Conservation (phyloP, 1,284 basidiomycete genomes). For the Puccinia hordei region DNA sequence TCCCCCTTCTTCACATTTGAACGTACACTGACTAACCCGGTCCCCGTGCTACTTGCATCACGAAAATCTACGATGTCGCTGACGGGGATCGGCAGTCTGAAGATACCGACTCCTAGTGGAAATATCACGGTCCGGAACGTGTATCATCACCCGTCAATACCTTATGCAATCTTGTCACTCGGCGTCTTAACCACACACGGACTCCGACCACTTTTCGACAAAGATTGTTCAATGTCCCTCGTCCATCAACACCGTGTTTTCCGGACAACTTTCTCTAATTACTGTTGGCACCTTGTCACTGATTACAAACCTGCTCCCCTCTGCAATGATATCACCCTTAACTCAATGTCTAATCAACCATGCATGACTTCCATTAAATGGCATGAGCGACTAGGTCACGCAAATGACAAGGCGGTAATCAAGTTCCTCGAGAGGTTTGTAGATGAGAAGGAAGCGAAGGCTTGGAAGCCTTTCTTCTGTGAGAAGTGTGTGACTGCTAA, state of each 20-base stretch:
- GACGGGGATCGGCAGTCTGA: too few species aligned
- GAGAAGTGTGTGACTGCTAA: too few species aligned
- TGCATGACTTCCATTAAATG: too few species aligned
- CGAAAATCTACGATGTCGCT: too few species aligned
- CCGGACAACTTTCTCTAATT: neutral
- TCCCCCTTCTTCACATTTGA: too few species aligned
- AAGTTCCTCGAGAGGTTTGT: neutral
- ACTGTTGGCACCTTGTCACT: slow-evolving; percentile 12
- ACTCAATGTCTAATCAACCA: neutral
- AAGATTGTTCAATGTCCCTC: too few species aligned
- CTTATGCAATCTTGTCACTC: neutral
- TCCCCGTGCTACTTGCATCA: too few species aligned
- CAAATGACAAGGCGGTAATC: neutral
- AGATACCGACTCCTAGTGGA: too few species aligned
- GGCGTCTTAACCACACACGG: neutral
- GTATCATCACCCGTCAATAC: neutral
- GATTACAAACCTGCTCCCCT: neutral
- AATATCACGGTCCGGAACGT: too few species aligned
- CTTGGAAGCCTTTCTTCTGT: too few species aligned
- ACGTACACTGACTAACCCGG: too few species aligned
- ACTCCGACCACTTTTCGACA: neutral
- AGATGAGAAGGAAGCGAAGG: neutral
- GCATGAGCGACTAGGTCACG: slow-evolving; percentile 2
- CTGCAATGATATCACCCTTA: neutral
- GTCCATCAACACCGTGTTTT: neutral